Evolutionary conservation across 202 grass and related monocot genomes (phyloP), one percentile per base, ranked within the genome.

Genomic region (Carex arenaria): DNA sequence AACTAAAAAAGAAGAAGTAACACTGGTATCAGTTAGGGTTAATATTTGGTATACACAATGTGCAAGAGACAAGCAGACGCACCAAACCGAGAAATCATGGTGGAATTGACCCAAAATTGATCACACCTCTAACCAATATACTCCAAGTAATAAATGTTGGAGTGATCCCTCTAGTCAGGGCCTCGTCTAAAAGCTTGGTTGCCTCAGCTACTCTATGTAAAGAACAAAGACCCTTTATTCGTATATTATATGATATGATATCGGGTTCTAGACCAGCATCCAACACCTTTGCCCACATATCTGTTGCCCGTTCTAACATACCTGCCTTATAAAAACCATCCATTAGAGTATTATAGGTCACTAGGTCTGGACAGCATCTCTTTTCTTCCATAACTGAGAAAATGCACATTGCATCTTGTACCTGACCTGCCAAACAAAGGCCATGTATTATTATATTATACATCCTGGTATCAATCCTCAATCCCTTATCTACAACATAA

Each of bases 361-460:
- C 93, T 64, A 94, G 80, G 86, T 91, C 92, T 71, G 96, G 96
- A 32, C 62, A 64, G 83, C 89, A 96, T 10, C 89, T 86, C 36
- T 91, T 96, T 85, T 67, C 89, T 90, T 91, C 93, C 93, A 99
- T 94, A 53, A 86, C 84, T 56, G 73, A 88, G 56, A 80, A 85
- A 88, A 92, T 55, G 76, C 0, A 12, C 43, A 89, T 67, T 59
- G 96, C 91, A 75, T 99, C 88, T 86, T 89, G 84, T 80, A 92
- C 67, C 92, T 90, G 90, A 49, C 93, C 93, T 70, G 74, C 72
- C 79, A 87, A 87, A 85, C 96, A 96, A 86, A 99, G 89, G 67
- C 93, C 96, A 75, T 96, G 93, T 78, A 99, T 94, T 84, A 96
- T 75, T 79, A 96, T 96, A 61, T 99, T 99, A 82, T 96, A 89